Evolutionary conservation across 1,284 basidiomycete species (phyloP), one percentile per base, ranked within the genome.

Genomic region (Mycena citricolor): DNA sequence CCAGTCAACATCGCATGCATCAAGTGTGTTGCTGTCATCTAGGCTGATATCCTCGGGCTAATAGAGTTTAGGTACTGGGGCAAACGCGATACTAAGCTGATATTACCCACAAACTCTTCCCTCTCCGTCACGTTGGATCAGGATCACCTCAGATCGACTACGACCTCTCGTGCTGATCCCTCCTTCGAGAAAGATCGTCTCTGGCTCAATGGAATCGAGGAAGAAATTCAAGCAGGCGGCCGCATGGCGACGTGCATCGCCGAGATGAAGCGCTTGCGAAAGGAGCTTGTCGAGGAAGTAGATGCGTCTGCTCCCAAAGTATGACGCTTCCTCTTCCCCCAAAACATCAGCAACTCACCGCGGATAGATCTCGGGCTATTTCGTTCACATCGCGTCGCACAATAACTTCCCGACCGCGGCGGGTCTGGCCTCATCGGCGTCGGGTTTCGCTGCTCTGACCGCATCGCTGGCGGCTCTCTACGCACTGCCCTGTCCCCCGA

Each of bases 371-470:
- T 87, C 93, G 0, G 62, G 74, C 13, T 86, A 73, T 65, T 70
- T 76, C 22, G 79, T 97, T 2, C 90, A 91, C 68, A 94, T 99
- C 54, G 83, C 83, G 48, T 98, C 94, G 8, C 86, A 85, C 71
- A 99, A 99, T 80, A 99, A 99, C 75, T 99, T 99, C 76, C 95
- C 95, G 19, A 99, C 95, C 5, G 97, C 97, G 7, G 97, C 95
- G 0, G 97, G 95, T 10, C 84, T 99, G 28, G 95, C 97, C 0
- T 98, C 95, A 0, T 97, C 94, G 22, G 95, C 97, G 0, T 93
- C 94, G 0, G 95, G 95, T 11, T 95, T 99, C 55, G 95, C 97
- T 1, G 97, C 95, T 0, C 84, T 99, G 30, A 90, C 94, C 36
- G 78, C 86, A 7, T 97, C 94, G 35, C 80, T 99, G 32, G 85